These are phyloP conservation scores for Melampsora larici-populina DNA, from an alignment of 1,284 basidiomycete genomes.

Conservation along the genomic window DNA sequence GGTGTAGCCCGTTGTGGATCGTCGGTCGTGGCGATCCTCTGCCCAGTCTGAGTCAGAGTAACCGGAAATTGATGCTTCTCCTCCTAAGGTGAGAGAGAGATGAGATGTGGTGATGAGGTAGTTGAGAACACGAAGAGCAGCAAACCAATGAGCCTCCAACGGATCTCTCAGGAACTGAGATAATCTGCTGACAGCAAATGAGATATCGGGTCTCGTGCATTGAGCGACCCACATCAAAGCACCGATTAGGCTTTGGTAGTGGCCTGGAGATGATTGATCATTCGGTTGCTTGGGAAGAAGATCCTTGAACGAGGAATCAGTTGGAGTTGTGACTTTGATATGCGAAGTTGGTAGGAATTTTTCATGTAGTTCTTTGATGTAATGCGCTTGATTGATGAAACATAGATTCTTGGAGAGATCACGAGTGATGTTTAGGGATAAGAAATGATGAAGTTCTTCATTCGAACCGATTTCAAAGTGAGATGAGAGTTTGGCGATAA, in stretches of 20 bases:
- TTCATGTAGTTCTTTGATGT: no score
- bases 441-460: not conserved
- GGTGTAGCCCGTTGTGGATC: not conserved
- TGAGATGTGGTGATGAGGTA: not conserved
- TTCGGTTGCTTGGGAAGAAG: no score
- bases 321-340: no score
- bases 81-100: not conserved
- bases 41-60: constrained; percentile 11
- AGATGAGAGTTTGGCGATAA: not conserved
- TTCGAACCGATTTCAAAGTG: not conserved
- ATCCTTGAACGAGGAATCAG: no score
- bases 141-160: not conserved
- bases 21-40: no score
- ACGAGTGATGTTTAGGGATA: not conserved
- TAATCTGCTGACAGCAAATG: not conserved
- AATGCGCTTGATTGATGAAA: no score
- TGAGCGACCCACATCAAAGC: no score
- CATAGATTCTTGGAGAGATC: no score
- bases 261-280: no score
- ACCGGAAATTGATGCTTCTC: not conserved
- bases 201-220: constrained; percentile 1
- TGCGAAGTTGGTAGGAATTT: no score
- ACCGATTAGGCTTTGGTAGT: no score
- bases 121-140: not conserved
- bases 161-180: not conserved